phyloP scores from a whole-genome alignment of 2,329 filamentous ascomycete genomes.

The Xylariales sp. region DNA sequence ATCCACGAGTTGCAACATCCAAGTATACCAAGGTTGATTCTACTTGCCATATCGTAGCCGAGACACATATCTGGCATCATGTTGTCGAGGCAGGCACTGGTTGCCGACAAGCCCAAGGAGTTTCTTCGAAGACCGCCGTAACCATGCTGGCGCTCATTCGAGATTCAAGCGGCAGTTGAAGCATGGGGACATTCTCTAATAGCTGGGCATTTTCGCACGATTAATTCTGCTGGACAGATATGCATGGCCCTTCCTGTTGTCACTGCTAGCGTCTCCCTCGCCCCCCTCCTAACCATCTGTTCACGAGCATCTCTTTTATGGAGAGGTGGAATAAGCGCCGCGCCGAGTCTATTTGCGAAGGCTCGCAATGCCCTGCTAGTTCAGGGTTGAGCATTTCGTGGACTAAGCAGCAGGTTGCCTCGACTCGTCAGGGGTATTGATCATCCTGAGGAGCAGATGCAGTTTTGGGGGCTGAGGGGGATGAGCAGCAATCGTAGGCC shows the following conservation, averaged over 20 bases:
- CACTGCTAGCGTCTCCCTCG: slow-evolving; percentile 15
- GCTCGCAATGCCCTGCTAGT: slow-evolving; percentile 6
- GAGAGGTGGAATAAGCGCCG: slow-evolving; percentile 22
- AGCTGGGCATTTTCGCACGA: slow-evolving; percentile 24
- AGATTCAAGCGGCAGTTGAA: slow-evolving; percentile 19
- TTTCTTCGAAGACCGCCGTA: slow-evolving; percentile 16
- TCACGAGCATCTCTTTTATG: too few species aligned
- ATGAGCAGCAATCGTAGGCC: slow-evolving; percentile 8
- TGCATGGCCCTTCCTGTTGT: slow-evolving; percentile 25
- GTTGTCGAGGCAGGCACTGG: slow-evolving; percentile 23
- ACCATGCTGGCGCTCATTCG: slow-evolving; percentile 21
- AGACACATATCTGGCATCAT: slow-evolving; percentile 21
- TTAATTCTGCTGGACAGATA: slow-evolving; percentile 21
- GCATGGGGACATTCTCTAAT: slow-evolving; percentile 21
- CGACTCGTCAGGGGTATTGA: too few species aligned
- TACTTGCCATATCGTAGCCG: slow-evolving; percentile 17
- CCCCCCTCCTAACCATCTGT: too few species aligned
- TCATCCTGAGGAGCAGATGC: too few species aligned
- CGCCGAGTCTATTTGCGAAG: slow-evolving; percentile 15
- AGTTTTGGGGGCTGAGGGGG: slow-evolving; percentile 3
- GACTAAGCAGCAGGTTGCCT: too few species aligned
- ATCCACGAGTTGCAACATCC: slow-evolving; percentile 12
- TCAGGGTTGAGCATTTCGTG: slow-evolving; percentile 1
- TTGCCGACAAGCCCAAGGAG: slow-evolving; percentile 21
- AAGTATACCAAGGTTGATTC: slow-evolving; percentile 20